Percentiles rank a stretch among this genome's conserved stretches.
These are phyloP conservation scores for Gyrodon lividus DNA, from an alignment of 768 basidiomycete species.

Conservation along the genomic window DNA sequence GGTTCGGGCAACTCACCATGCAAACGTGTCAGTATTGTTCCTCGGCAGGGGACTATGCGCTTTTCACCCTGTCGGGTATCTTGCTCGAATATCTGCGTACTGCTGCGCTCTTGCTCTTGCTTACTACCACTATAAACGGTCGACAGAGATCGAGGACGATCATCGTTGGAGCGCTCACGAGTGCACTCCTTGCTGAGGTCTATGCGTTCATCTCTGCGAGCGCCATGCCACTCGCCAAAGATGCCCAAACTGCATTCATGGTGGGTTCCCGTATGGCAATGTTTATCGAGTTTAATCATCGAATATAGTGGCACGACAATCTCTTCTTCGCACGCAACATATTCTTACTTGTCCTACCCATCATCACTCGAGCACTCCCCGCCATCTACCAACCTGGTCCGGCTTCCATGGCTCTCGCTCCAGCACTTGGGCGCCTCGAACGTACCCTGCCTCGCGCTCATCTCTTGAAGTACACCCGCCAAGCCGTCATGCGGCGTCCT, in stretches of 20 bases:
- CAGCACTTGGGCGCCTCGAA: slow-evolving; percentile 31
- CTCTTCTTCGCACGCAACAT: slow-evolving; percentile 52
- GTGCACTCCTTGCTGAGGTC: slow-evolving; percentile 49
- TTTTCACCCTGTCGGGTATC: slow-evolving; percentile 54
- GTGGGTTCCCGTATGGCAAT: slow-evolving; percentile 24
- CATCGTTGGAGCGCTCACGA: slow-evolving; percentile 48
- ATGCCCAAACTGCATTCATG: slow-evolving; percentile 39
- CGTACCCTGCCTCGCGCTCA: slow-evolving; percentile 47
- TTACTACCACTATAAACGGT: slow-evolving; percentile 42
- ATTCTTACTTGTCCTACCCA: slow-evolving; percentile 58
- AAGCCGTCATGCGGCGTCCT: slow-evolving; percentile 55
- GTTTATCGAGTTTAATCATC: background rate
- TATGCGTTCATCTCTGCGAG: slow-evolving; percentile 52
- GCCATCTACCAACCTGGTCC: slow-evolving; percentile 30
- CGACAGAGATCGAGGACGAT: slow-evolving; percentile 45
- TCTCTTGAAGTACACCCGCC: slow-evolving; percentile 55
- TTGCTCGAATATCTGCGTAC: slow-evolving; percentile 61
- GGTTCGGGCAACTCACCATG: slow-evolving; percentile 68
- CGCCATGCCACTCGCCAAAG: slow-evolving; percentile 44
- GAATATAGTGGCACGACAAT: slow-evolving; percentile 64
- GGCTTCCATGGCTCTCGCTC: slow-evolving; percentile 27
- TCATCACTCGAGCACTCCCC: slow-evolving; percentile 45
- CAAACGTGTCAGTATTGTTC: slow-evolving; percentile 66
- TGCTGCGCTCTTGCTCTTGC: slow-evolving; percentile 44
- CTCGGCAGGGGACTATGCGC: slow-evolving; percentile 55